These are phyloP conservation scores for Xylariaceae sp. DNA, from an alignment of 2,329 filamentous ascomycete genomes.

Conservation along the genomic window DNA sequence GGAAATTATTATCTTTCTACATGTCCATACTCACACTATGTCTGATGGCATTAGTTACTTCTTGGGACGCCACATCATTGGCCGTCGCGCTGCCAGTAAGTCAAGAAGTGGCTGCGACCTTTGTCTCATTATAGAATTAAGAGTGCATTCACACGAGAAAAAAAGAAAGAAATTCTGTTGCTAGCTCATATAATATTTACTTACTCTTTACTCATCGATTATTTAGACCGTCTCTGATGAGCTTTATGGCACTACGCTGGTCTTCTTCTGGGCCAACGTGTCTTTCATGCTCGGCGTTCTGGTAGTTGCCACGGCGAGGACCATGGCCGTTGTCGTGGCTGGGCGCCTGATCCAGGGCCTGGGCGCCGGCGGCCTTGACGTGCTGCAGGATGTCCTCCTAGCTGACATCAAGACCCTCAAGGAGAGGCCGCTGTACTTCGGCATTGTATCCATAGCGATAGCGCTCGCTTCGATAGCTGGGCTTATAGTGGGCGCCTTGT, in stretches of 20 bases:
- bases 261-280: conserved; percentile 34
- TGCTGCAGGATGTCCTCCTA: conserved; percentile 30
- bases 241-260: conserved; percentile 21
- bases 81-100: conserved; percentile 21
- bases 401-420: conserved; percentile 32
- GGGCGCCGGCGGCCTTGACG: conserved; percentile 29
- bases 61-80: conserved; percentile 18
- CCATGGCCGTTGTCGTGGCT: conserved; percentile 24
- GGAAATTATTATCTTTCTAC: conserved; percentile 17
- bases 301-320: conserved; percentile 25
- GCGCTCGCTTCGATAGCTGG: conserved; percentile 27
- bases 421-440: conserved; percentile 28
- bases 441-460: conserved; percentile 25
- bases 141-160: too few relatives aligned
- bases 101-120: not conserved
- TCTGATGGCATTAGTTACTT: conserved; percentile 17
- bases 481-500: conserved; percentile 27
- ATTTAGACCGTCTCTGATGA: conserved; percentile 21
- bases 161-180: not conserved
- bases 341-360: conserved; percentile 28
- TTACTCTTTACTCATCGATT: not conserved
- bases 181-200: not conserved
- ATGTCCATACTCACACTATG: conserved; percentile 19
- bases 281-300: conserved; percentile 29
- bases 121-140: too few relatives aligned